Conservation (phyloP, 2,329 filamentous ascomycete species). For the Penicillium sp. region DNA sequence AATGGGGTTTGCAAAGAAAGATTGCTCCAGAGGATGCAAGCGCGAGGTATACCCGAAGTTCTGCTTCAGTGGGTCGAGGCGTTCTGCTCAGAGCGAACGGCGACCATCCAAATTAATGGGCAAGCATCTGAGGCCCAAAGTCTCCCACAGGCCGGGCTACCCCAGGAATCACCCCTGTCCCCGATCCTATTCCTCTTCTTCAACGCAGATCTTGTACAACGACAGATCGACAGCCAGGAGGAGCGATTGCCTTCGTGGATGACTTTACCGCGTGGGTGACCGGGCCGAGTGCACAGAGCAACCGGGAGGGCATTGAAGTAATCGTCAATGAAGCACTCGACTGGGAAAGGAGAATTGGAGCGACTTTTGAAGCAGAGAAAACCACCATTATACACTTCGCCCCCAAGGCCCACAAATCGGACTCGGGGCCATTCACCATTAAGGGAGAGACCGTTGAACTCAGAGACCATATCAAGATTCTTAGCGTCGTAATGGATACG, state of each 20-base stretch:
- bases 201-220: conserved; percentile 38
- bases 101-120: neutral
- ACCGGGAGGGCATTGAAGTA: too few species aligned
- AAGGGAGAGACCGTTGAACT: too few species aligned
- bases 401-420: too few species aligned
- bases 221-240: conserved; percentile 27
- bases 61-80: conserved; percentile 24
- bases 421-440: too few species aligned
- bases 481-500: too few species aligned
- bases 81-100: conserved; percentile 26
- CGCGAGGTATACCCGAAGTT: conserved; percentile 25
- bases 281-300: too few species aligned
- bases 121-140: conserved; percentile 13
- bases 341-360: too few species aligned
- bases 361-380: too few species aligned
- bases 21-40: conserved; percentile 33
- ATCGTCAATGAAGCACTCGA: too few species aligned
- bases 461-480: too few species aligned
- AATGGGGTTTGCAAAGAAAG: conserved; percentile 39
- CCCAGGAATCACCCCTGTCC: conserved; percentile 33
- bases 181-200: conserved; percentile 37
- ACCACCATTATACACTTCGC: too few species aligned
- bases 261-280: conserved; percentile 3
- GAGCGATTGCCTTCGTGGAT: conserved; percentile 22
- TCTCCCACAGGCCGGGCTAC: conserved; percentile 16